Conservation (phyloP, 176 grass and related monocot genomes). For the Bonia amplexicaulis region DNA sequence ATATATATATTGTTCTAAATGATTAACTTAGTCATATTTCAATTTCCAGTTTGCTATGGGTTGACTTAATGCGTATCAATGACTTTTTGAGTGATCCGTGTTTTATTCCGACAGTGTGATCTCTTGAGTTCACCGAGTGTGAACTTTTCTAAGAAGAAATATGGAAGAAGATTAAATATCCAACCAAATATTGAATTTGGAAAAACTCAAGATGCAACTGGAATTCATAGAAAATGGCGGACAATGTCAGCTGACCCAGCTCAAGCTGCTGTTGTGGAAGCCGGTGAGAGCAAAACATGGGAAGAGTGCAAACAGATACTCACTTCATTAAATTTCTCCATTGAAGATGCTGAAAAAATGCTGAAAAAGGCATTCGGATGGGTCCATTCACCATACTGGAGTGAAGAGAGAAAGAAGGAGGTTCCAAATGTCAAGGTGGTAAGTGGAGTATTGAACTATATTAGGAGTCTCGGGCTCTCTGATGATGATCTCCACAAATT, state of each 20-base stretch:
- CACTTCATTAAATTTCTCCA: conserved; percentile 46
- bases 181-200: not conserved
- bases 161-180: conserved; percentile 20
- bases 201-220: not conserved
- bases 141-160: conserved; percentile 15
- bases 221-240: conserved; percentile 6
- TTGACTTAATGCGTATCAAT: not conserved
- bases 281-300: conserved; percentile 55
- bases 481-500: conserved; percentile 72
- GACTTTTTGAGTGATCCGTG: not conserved
- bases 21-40: not conserved
- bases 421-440: conserved; percentile 47
- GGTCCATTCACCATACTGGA: conserved; percentile 86
- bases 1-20: not conserved
- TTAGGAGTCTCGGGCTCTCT: conserved; percentile 62
- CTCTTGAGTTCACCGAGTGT: not conserved
- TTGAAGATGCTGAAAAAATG: conserved; percentile 55
- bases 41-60: not conserved
- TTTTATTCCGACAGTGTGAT: conserved; percentile 40
- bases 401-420: conserved; percentile 60
- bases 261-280: conserved; percentile 32
- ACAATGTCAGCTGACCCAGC: conserved; percentile 36
- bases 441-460: conserved; percentile 42
- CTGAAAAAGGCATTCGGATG: conserved; percentile 85
- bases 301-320: conserved; percentile 58